Evolutionary conservation across 176 grass and related monocot genomes (phyloP), one percentile per base, ranked within the genome.

Genomic region (Oryza meyeriana): DNA sequence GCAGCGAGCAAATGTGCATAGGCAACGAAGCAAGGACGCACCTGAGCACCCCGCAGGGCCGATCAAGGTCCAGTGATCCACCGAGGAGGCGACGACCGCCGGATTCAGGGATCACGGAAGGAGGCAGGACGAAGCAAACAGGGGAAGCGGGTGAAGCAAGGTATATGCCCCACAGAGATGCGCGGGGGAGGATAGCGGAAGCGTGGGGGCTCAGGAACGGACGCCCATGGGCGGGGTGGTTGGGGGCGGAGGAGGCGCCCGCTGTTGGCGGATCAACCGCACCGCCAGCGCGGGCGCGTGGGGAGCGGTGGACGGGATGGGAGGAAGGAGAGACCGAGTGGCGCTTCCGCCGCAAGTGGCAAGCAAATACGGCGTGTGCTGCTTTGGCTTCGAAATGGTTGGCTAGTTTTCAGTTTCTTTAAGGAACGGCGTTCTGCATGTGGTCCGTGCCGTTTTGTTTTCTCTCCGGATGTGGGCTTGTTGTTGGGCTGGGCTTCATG

Each of bases 111-210:
- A 79, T 25, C 61, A 17, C 20, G 61, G 48, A 44, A 35, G 63
- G 32, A 16, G 45, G 41, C 17, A 20, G 77, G 20, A 55, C 33
- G 86, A 71, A 86, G 86, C 10, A 40, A 75, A 42, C 18, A 55
- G 64, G 17, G 77, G 67, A 79, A 26, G 65, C 44, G 12, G 79
- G 71, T 57, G 34, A 77, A 81, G 55, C 55, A 59, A 59, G 75
- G 90, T 86, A 92, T 83, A 85, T 80, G 72, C 79, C 65, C 80
- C 67, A 76, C 31, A 22, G 25, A 74, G 84, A 89, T 66, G 66
- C 8, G 76, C 61, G 39, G 24, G 24, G 57, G 40, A 20, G n/a
- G 40, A 27, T 61, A 33, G 45, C 27, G 64, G 48, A 79, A 82
- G 75, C 40, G 80, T 48, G 45, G 35, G 77, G 63, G 30, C 13